Evolutionary conservation across 2,329 filamentous ascomycete species (phyloP).

Genomic region (Neonectria neomacrospora): DNA sequence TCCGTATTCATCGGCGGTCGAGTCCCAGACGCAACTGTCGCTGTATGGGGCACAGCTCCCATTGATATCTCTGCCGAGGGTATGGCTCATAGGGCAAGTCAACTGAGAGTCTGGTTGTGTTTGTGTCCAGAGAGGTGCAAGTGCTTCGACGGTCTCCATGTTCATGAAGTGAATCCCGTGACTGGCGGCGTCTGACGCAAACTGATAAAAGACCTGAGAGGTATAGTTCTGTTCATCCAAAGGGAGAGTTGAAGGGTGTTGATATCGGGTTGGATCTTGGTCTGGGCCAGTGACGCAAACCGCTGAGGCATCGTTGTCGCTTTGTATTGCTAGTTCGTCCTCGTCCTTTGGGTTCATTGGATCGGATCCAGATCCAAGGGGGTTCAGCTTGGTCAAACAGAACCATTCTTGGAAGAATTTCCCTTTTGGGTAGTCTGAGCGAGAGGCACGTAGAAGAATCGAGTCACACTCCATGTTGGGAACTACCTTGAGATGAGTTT

Average conservation of each 20-base stretch:
- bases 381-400: background rate
- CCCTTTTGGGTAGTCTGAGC: background rate
- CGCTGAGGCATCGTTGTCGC: background rate
- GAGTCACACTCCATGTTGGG: background rate
- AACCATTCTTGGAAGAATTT: background rate
- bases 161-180: conserved; percentile 5
- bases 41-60: background rate
- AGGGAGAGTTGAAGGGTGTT: too few relatives aligned
- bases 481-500: conserved; percentile 3
- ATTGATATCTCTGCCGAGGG: background rate
- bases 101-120: background rate
- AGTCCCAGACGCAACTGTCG: background rate
- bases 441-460: background rate
- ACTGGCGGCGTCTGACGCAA: background rate
- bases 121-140: background rate
- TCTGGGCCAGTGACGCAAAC: background rate
- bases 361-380: background rate
- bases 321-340: background rate
- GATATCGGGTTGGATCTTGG: background rate
- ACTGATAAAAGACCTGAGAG: background rate
- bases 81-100: too few relatives aligned
- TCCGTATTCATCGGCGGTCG: background rate
- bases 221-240: background rate
- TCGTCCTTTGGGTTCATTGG: background rate
- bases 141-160: background rate